Evolutionary conservation across 2,329 filamentous ascomycete genomes (phyloP).

Genomic region (Hypoxylon sp.): DNA sequence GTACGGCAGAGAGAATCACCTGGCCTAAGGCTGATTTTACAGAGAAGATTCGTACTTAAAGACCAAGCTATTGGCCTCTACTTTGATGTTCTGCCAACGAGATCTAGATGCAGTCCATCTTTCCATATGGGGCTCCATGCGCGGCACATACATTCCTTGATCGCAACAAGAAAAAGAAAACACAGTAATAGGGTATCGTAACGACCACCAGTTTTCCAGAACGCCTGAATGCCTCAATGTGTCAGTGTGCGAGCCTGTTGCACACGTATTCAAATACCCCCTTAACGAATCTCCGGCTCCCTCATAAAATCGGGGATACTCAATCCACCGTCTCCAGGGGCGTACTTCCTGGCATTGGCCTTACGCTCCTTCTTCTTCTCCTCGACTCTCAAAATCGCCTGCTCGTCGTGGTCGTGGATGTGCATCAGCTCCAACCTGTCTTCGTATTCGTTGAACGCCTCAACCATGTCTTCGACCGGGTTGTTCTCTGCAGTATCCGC

Average conservation of each 20-base stretch:
- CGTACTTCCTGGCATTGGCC: conserved; percentile 47
- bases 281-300: conserved; percentile 58
- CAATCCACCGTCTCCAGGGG: conserved; percentile 52
- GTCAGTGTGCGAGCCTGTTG: conserved; percentile 4
- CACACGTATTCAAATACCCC: neutral
- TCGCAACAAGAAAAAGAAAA: conserved; percentile 11
- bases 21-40: neutral
- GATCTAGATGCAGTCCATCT: neutral
- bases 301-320: conserved; percentile 57
- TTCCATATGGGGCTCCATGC: neutral
- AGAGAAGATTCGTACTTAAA: neutral
- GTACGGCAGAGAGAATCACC: neutral
- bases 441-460: conserved; percentile 50
- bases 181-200: conserved; percentile 36
- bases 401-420: conserved; percentile 52
- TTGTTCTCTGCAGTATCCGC: conserved; percentile 56
- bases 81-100: neutral
- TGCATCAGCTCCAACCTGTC: conserved; percentile 47
- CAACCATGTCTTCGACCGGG: conserved; percentile 53
- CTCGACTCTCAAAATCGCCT: conserved; percentile 50
- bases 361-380: conserved; percentile 50
- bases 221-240: conserved; percentile 27
- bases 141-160: conserved; percentile 1
- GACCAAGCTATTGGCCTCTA: neutral
- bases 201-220: conserved; percentile 25